phyloP scores from a whole-genome alignment of 2,329 filamentous ascomycete species.

The Fusarium camptoceras region DNA sequence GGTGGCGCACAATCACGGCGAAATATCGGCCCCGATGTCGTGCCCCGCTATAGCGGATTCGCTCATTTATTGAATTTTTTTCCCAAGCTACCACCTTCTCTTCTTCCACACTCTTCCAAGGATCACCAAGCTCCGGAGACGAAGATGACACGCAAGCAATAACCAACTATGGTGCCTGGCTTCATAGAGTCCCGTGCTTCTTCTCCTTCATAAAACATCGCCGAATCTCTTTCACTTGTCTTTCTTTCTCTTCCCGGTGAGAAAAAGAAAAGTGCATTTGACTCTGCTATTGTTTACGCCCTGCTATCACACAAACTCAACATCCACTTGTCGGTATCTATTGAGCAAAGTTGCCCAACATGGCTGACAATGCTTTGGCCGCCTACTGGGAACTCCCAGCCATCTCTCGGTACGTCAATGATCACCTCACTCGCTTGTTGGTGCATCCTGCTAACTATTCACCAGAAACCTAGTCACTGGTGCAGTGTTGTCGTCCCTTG shows the following conservation, averaged over 20 bases:
- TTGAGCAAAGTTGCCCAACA: slow-evolving; percentile 51
- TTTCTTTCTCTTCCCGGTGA: slow-evolving; percentile 9
- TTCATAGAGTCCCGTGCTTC: slow-evolving; percentile 38
- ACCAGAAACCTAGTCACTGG: slow-evolving; percentile 73
- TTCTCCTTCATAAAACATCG: slow-evolving; percentile 36
- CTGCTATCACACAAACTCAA: slow-evolving; percentile 14
- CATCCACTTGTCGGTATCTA: slow-evolving; percentile 24
- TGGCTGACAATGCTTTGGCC: slow-evolving; percentile 49
- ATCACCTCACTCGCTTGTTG: not conserved
- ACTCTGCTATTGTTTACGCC: slow-evolving; percentile 31
- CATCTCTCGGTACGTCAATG: slow-evolving; percentile 55
- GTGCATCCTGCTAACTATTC: slow-evolving; percentile 36
- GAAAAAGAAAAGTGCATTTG: slow-evolving; percentile 13
- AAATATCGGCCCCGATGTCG: slow-evolving; percentile 28
- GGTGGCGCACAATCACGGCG: slow-evolving; percentile 4
- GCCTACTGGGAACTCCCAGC: slow-evolving; percentile 57
- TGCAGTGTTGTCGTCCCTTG: slow-evolving; percentile 69
- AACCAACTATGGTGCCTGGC: slow-evolving; percentile 49
- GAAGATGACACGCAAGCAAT: slow-evolving; percentile 53
- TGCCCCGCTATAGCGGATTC: slow-evolving; percentile 43
- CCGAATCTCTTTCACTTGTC: slow-evolving; percentile 8
- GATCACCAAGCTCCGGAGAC: slow-evolving; percentile 35
- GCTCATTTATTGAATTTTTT: slow-evolving; percentile 44
- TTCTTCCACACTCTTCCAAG: slow-evolving; percentile 40
- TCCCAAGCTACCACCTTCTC: slow-evolving; percentile 13